A percentile compares a stretch with the other conserved stretches of the same genome.
Evolutionary conservation across 23 red algal genomes (phyloP).

Genomic region (Agarophyton chilense): DNA sequence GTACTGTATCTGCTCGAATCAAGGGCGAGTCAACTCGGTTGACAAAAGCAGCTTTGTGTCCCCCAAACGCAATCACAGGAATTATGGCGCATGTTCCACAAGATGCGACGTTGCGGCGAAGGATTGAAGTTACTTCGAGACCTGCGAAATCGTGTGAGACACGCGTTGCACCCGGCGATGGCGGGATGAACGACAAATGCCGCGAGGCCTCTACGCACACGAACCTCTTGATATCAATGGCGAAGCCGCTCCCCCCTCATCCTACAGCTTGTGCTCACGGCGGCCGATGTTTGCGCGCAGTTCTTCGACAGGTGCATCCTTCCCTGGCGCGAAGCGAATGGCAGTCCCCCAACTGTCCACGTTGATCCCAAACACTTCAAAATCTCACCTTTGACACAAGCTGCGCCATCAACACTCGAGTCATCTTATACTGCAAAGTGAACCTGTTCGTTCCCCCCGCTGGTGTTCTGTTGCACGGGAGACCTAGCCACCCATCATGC

Average conservation of each 20-base stretch:
- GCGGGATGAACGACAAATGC: background rate
- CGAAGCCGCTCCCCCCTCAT: background rate
- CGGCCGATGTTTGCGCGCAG: background rate
- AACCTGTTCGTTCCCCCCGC: background rate
- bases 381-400: background rate
- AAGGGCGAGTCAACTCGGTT: too few species aligned
- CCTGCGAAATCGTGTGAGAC: background rate
- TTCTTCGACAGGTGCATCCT: constrained; percentile 19
- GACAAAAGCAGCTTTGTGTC: too few species aligned
- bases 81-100: background rate
- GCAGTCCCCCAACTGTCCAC: constrained; percentile 8
- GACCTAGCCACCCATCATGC: background rate
- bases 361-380: constrained; percentile 8
- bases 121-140: background rate
- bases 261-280: background rate
- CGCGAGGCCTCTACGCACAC: background rate
- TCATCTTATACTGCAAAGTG: background rate
- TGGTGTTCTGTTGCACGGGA: background rate
- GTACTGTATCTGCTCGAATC: too few species aligned
- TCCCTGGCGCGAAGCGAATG: background rate
- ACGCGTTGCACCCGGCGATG: background rate
- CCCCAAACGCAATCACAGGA: background rate
- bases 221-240: background rate
- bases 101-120: background rate
- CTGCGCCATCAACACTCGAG: background rate